A percentile compares a stretch with the other conserved stretches of the same genome.
Evolutionary conservation across 345 rosid species (phyloP).

Genomic region (Viola odorata): DNA sequence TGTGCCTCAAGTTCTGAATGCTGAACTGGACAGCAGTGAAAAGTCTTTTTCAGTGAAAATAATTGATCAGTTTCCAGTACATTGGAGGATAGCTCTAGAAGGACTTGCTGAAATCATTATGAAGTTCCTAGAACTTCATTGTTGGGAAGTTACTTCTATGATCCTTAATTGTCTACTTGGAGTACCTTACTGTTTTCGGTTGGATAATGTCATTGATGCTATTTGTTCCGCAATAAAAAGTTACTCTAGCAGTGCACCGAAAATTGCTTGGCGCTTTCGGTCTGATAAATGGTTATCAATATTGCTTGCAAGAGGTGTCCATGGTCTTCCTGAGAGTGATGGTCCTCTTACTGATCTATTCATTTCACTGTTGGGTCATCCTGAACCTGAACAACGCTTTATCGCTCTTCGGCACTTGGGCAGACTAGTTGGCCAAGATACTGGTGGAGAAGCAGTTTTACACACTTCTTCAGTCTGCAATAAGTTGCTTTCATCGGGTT

Average conservation of each 20-base stretch:
- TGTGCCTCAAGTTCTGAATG: conserved; percentile 28
- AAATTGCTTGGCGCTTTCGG: conserved; percentile 62
- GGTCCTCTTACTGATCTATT: conserved; percentile 51
- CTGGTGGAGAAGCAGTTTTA: conserved; percentile 26
- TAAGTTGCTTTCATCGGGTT: conserved; percentile 32
- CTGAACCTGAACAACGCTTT: conserved; percentile 78
- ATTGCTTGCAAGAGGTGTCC: conserved; percentile 40
- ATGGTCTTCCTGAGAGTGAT: conserved; percentile 41
- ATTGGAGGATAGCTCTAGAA: conserved; percentile 46
- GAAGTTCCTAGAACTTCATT: conserved; percentile 43
- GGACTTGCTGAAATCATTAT: conserved; percentile 46
- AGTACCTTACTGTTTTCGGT: conserved; percentile 41
- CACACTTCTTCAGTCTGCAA: conserved; percentile 26
- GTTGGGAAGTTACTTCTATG: conserved; percentile 69
- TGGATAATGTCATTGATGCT: conserved; percentile 32
- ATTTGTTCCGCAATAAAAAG: conserved; percentile 45
- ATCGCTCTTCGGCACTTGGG: conserved; percentile 61
- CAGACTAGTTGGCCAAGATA: conserved; percentile 55
- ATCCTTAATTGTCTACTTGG: conserved; percentile 64
- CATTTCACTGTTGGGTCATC: conserved; percentile 48
- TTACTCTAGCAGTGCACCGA: conserved; percentile 57
- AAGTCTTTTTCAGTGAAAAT: conserved; percentile 25
- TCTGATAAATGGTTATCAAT: conserved; percentile 64
- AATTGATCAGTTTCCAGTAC: conserved; percentile 28
- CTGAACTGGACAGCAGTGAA: conserved; percentile 29